Evolutionary conservation across 768 basidiomycete genomes (phyloP).

Genomic region (Boletus coccyginus): DNA sequence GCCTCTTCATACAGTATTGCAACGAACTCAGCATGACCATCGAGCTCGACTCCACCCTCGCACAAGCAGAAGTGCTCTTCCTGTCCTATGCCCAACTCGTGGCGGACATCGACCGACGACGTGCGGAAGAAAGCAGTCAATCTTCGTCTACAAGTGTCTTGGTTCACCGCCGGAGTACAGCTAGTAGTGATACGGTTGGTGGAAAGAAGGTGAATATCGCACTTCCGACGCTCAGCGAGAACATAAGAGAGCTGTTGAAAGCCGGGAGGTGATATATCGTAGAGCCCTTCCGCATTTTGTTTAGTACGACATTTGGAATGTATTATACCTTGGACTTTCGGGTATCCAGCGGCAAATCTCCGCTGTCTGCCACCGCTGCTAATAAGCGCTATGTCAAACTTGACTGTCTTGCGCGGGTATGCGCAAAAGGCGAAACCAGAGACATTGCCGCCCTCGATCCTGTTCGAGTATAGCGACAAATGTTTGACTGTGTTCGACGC

Average conservation of each 20-base stretch:
- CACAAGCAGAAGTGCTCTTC: conserved; percentile 96
- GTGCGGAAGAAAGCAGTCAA: conserved; percentile 48
- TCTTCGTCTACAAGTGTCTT: conserved; percentile 24
- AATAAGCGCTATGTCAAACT: conserved; percentile 31
- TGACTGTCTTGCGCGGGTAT: conserved; percentile 61
- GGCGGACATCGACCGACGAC: conserved; percentile 82
- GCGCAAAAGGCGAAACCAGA: conserved; percentile 49
- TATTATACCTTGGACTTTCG: conserved; percentile 15
- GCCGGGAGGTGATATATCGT: conserved; percentile 35
- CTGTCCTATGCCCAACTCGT: conserved; percentile 87
- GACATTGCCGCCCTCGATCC: conserved; percentile 55
- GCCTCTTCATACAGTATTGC: conserved; percentile 58
- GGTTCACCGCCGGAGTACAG: conserved; percentile 33
- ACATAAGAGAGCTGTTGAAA: conserved; percentile 58
- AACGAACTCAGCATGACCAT: conserved; percentile 96
- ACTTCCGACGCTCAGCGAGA: conserved; percentile 55
- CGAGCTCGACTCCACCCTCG: conserved; percentile 91
- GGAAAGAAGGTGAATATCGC: conserved; percentile 32
- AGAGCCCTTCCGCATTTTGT: not conserved
- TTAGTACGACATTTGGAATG: conserved; percentile 1
- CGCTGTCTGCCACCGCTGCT: not conserved
- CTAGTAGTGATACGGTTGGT: not conserved
- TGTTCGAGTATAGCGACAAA: conserved; percentile 52
- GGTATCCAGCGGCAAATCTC: not conserved
- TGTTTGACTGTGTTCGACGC: conserved; percentile 71